Conservation (phyloP, 495 filamentous ascomycete species). For the Jackrogersella minutella region DNA sequence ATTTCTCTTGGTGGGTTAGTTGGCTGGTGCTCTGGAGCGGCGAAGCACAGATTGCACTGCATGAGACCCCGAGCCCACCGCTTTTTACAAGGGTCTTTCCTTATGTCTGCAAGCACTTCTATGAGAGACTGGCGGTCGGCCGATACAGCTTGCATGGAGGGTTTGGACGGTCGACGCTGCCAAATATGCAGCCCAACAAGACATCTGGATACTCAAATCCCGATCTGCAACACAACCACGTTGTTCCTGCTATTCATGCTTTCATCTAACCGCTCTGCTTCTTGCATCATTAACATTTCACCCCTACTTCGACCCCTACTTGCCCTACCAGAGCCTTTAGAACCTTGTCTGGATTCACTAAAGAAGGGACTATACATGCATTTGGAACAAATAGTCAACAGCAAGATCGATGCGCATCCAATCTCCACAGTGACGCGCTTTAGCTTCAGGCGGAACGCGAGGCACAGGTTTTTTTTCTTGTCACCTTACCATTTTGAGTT, state of each 20-base stretch:
- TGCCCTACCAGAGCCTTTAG: background rate
- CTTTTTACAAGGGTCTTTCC: constrained; percentile 46
- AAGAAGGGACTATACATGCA: background rate
- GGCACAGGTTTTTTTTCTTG: constrained; percentile 25
- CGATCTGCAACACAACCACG: constrained; percentile 42
- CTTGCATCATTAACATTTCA: constrained; percentile 1
- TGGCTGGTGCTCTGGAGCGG: constrained; percentile 24
- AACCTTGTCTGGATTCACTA: background rate
- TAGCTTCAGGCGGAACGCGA: constrained; percentile 40
- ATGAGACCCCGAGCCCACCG: constrained; percentile 49
- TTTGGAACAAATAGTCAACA: background rate
- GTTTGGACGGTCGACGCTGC: constrained; percentile 11
- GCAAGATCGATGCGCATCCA: constrained; percentile 21
- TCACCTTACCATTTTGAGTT: constrained; percentile 15
- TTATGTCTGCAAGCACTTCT: constrained; percentile 40
- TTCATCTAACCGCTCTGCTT: constrained; percentile 17
- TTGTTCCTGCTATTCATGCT: constrained; percentile 23
- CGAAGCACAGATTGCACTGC: constrained; percentile 43
- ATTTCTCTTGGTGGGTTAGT: constrained; percentile 18
- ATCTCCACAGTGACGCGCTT: constrained; percentile 40
- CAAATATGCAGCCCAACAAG: constrained; percentile 39
- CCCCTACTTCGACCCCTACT: background rate
- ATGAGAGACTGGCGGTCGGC: constrained; percentile 48
- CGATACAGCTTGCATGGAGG: constrained; percentile 30
- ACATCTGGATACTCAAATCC: constrained; percentile 42